Percentiles rank a stretch among this genome's conserved stretches.
These are phyloP conservation scores for Hymenoscyphus fraxineus DNA, from an alignment of 2,329 filamentous ascomycete species.

Conservation along the genomic window DNA sequence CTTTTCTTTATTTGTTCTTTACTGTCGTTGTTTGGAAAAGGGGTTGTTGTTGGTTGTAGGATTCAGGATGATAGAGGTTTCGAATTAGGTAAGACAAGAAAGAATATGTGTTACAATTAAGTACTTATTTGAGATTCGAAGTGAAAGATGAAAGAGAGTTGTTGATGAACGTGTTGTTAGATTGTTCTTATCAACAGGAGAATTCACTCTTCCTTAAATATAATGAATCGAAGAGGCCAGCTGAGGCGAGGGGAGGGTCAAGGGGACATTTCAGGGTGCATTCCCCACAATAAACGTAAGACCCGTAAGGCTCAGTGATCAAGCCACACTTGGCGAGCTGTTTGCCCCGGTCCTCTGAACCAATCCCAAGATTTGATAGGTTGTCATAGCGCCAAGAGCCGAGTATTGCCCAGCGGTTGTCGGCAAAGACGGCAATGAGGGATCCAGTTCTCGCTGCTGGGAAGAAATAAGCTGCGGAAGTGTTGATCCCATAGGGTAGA, in stretches of 20 bases:
- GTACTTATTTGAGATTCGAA: neutral
- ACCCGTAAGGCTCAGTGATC: neutral
- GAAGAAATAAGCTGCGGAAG: neutral
- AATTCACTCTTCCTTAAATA: neutral
- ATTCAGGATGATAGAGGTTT: too few species aligned
- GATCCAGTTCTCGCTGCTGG: neutral
- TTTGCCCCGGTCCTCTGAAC: neutral
- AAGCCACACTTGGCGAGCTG: neutral
- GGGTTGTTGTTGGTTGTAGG: neutral
- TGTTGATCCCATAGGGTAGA: neutral
- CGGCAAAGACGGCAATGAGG: neutral
- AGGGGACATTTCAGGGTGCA: neutral
- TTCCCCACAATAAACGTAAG: constrained; percentile 1
- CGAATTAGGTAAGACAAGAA: neutral
- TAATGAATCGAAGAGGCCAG: too few species aligned
- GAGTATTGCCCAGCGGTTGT: neutral
- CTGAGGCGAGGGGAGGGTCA: too few species aligned
- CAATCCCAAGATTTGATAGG: neutral
- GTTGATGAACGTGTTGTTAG: neutral
- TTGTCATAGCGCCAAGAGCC: neutral
- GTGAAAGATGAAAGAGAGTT: neutral
- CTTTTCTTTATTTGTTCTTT: neutral
- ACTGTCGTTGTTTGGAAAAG: neutral
- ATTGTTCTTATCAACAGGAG: neutral
- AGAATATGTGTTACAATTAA: too few species aligned